A percentile compares a stretch with the other conserved stretches of the same genome.
Conservation (phyloP, 257 asterid species). For the Leonotis leonurus region DNA sequence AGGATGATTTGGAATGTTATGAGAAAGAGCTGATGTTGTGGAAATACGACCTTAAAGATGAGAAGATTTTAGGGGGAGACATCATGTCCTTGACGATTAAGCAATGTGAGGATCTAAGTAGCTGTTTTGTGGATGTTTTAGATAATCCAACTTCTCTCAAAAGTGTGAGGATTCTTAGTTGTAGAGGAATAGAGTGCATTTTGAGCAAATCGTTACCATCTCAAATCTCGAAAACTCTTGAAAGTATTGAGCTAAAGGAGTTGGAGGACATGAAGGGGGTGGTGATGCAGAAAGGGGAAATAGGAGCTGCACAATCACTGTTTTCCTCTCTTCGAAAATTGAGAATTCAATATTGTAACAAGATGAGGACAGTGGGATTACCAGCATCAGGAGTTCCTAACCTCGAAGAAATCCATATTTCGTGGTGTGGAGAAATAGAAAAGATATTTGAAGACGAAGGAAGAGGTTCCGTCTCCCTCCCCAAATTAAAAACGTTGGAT, state of each 20-base stretch:
- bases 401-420: neutral
- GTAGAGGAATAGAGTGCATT: neutral
- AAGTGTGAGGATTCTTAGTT: neutral
- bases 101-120: neutral
- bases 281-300: no score
- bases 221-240: neutral
- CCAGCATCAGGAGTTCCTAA: neutral
- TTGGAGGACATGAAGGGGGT: neutral
- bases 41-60: neutral
- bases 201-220: neutral
- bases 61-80: neutral
- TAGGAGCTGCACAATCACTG: neutral
- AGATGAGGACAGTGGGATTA: neutral
- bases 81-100: neutral
- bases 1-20: neutral
- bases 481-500: no score
- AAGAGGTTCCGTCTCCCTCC: no score
- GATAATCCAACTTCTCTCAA: neutral
- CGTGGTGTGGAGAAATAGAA: neutral
- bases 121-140: neutral
- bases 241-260: neutral
- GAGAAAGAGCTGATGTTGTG: neutral
- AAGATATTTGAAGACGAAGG: neutral
- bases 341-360: neutral
- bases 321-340: neutral